These are phyloP conservation scores for Echeveria elegans DNA, from an alignment of 164 flowering plant genomes.

Conservation along the genomic window DNA sequence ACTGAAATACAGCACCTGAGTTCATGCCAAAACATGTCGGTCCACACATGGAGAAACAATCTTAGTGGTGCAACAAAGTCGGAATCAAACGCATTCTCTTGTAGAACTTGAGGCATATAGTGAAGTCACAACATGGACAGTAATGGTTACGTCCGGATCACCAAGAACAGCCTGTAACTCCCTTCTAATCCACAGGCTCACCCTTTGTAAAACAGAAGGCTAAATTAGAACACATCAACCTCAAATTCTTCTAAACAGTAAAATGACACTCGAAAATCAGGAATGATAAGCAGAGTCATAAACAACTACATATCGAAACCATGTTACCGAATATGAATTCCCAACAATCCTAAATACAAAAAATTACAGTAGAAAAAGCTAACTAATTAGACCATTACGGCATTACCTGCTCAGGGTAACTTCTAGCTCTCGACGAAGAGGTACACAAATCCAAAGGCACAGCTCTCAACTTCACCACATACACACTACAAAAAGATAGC, in stretches of 20 bases:
- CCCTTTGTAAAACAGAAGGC: slow-evolving; percentile 20
- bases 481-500: slow-evolving; percentile 40
- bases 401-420: slow-evolving; percentile 15
- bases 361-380: no score
- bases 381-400: no score
- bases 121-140: slow-evolving; percentile 62
- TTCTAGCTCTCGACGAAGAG: slow-evolving; percentile 18
- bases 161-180: slow-evolving; percentile 65
- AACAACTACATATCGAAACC: no score
- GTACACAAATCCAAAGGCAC: slow-evolving; percentile 18
- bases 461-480: slow-evolving; percentile 30
- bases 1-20: no score
- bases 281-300: no score
- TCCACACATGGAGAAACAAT: no score
- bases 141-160: slow-evolving; percentile 59
- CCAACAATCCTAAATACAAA: not conserved
- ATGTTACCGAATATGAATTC: no score
- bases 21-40: no score
- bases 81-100: slow-evolving; percentile 13
- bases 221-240: no score
- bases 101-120: slow-evolving; percentile 32
- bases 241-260: no score
- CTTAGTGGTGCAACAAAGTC: slow-evolving; percentile 32
- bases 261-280: no score
- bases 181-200: slow-evolving; percentile 76